phyloP scores from a whole-genome alignment of 1,139 yeast species.

The Sugiyamaella sp. region DNA sequence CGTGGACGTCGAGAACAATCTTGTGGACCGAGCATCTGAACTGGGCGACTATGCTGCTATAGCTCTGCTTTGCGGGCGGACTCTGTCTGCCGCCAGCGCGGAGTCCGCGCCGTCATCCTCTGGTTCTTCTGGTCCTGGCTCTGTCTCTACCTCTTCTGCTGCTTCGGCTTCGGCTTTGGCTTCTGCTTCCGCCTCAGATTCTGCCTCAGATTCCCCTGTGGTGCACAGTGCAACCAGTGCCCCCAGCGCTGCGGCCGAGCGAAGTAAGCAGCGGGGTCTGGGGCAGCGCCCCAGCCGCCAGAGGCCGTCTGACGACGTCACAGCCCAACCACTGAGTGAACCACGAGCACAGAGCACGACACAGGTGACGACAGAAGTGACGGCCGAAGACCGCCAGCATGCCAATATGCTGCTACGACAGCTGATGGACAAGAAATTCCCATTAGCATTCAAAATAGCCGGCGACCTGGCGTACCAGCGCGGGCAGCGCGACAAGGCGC shows the following conservation, averaged over 20 bases:
- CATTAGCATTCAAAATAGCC: conserved; percentile 68
- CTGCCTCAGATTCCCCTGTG: too few species aligned
- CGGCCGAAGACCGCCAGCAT: conserved; percentile 57
- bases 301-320: too few species aligned
- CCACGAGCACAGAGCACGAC: conserved; percentile 36
- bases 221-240: too few species aligned
- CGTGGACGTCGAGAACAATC: conserved; percentile 63
- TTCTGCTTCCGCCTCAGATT: too few species aligned
- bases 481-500: conserved; percentile 53
- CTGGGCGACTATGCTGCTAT: conserved; percentile 82
- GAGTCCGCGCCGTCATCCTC: too few species aligned
- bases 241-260: too few species aligned
- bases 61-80: conserved; percentile 61
- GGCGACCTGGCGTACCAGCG: conserved; percentile 68
- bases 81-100: conserved; percentile 30
- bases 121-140: too few species aligned
- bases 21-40: conserved; percentile 82
- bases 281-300: too few species aligned
- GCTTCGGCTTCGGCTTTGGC: too few species aligned
- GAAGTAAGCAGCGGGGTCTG: too few species aligned
- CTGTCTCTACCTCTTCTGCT: neutral
- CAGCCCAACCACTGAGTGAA: too few species aligned
- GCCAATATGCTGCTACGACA: conserved; percentile 66
- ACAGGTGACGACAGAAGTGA: too few species aligned
- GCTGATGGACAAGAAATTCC: conserved; percentile 65